Base-by-base conservation (phyloP, 768 basidiomycete genomes). In the Cystofilobasidium bisporidii region DNA sequence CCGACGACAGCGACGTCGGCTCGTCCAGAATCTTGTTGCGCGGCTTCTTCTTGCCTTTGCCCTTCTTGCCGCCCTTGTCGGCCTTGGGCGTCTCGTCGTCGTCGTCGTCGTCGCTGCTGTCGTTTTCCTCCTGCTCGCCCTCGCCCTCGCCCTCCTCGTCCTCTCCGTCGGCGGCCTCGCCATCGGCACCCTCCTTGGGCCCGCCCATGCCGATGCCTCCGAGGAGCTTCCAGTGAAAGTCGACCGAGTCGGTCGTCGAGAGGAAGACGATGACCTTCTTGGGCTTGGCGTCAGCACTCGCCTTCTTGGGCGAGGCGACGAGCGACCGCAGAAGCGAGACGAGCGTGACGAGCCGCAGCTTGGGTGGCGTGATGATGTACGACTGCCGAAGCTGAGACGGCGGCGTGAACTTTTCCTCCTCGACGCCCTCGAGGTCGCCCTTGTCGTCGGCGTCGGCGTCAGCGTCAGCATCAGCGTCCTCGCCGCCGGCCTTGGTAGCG, bases 241-340 rank as follows among this genome's bases (percentile, higher is more conserved):
- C 94, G 22, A 99, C 96, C 3, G 96, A 93, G 77, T 97, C 94
- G 8, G 92, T 98, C 73, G 91, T 97, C 72, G 89, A 94, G 69
- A 99, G 79, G 78, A 99, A 99, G 8, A 99, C 91, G 57, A 99
- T 91, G 64, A 96, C 84, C 77, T 89, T 91, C 48, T 81, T 81
- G 15, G 83, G 83, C 24, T 50, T 53, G 26, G 36, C 62, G 10
- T 59, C 63, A 5, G 20, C 58, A 14, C 14, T 24, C n/a, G 56
- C 40, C 26, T 63, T 59, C n/a, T 61, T 63, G 36, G 53, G 48
- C 9, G 43, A 28, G 33, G 63, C 58, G 40, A 64, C 57, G n/a
- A 94, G 80, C 9, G 84, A 83, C 28, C 96, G 86, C 28, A 98
- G 79, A 15, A 97, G 81, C 5, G 94, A 87, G 38, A 97, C 81